These are phyloP conservation scores for Antitrichia curtipendula DNA, from an alignment of 225 moss, liverwort and hornwort genomes.

Conservation along the genomic window DNA sequence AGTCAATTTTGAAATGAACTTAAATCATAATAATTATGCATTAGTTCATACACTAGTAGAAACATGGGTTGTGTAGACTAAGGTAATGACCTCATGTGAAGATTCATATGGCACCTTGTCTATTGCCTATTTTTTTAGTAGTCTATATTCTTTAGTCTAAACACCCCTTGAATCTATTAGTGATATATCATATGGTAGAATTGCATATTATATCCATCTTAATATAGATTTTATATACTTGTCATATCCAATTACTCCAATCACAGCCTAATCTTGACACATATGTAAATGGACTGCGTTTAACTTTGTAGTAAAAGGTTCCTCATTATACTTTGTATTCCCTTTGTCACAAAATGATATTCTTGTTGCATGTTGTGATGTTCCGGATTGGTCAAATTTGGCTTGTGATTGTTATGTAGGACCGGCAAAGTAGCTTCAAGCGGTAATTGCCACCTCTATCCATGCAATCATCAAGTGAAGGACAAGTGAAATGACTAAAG, in stretches of 20 bases:
- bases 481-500: too few relatives aligned
- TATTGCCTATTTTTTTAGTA: neutral
- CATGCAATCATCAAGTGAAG: too few relatives aligned
- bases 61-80: fast-evolving
- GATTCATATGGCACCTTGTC: neutral
- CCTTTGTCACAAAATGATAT: too few relatives aligned
- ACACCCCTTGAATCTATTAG: neutral
- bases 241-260: neutral
- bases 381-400: too few relatives aligned
- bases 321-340: fast-evolving
- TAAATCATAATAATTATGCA: neutral
- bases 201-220: neutral
- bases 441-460: fast-evolving
- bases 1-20: neutral
- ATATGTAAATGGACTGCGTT: fast-evolving
- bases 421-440: fast-evolving
- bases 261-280: neutral
- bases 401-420: too few relatives aligned
- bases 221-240: neutral
- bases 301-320: neutral
- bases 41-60: neutral
- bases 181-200: neutral
- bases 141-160: neutral
- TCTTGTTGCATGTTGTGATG: too few relatives aligned
- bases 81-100: neutral